Conservation (phyloP, 1,284 basidiomycete species). For the Mrakiaceae sp. region DNA sequence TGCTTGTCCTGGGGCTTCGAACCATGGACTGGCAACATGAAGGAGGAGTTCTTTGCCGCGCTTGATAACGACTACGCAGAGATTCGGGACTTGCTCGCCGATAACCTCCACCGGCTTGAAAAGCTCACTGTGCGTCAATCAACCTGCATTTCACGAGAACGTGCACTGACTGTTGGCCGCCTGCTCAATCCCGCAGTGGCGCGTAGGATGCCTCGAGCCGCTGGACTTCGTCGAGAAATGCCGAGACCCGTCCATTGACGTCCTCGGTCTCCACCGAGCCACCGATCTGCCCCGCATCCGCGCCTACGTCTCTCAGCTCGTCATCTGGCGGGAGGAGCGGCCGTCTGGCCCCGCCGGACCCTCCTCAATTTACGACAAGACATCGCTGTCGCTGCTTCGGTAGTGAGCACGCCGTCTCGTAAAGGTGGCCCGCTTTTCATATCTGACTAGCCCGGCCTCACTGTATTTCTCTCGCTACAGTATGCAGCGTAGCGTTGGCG, state of each 20-base stretch:
- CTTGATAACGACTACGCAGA: constrained; percentile 73
- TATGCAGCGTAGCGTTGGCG: constrained; percentile 47
- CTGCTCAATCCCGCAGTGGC: constrained; percentile 42
- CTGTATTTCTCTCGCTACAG: neutral
- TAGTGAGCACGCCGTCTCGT: constrained; percentile 1
- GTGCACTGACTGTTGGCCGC: constrained; percentile 21
- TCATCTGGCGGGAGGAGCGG: constrained; percentile 58
- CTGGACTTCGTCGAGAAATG: constrained; percentile 56
- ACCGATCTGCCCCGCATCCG: constrained; percentile 48
- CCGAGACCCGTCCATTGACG: constrained; percentile 47
- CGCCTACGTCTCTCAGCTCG: constrained; percentile 47
- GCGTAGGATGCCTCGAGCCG: constrained; percentile 51
- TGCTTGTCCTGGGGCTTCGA: constrained; percentile 68
- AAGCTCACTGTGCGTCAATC: constrained; percentile 51
- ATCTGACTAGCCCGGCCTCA: no score
- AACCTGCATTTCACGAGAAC: neutral
- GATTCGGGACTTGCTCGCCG: constrained; percentile 61
- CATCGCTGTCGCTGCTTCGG: constrained; percentile 47
- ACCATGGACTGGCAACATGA: constrained; percentile 53
- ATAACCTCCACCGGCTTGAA: constrained; percentile 53
- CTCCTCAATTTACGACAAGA: constrained; percentile 72
- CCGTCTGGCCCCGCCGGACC: constrained; percentile 47
- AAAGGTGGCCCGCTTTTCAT: no score
- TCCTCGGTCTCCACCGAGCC: constrained; percentile 57
- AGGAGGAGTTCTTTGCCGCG: constrained; percentile 60